A percentile compares a stretch with the other conserved stretches of the same genome.
These are phyloP conservation scores for Candida nitratophila DNA, from an alignment of 805 yeast genomes.

Conservation along the genomic window DNA sequence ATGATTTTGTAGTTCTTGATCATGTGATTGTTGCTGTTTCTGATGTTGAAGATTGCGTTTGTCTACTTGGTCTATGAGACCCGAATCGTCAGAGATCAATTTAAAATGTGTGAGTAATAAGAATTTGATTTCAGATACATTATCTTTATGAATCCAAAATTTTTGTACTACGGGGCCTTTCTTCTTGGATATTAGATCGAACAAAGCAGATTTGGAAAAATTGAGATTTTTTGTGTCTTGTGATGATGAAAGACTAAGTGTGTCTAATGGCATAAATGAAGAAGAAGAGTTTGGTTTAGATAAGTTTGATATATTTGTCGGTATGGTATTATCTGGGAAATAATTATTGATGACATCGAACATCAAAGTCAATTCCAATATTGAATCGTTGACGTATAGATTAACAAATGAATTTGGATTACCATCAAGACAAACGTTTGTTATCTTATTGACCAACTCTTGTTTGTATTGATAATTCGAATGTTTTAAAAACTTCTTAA, in stretches of 20 bases:
- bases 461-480: constrained; percentile 26
- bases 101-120: constrained; percentile 36
- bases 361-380: constrained; percentile 50
- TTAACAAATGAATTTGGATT: constrained; percentile 52
- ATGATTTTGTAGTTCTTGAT: neutral
- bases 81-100: constrained; percentile 27
- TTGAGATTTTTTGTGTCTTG: neutral
- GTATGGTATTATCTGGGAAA: constrained; percentile 7
- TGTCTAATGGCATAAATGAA: constrained; percentile 16
- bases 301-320: neutral
- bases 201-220: constrained; percentile 18
- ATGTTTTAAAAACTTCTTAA: constrained; percentile 59
- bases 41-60: constrained; percentile 3
- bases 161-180: constrained; percentile 29
- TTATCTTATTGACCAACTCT: constrained; percentile 26
- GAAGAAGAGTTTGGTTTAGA: neutral
- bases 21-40: constrained; percentile 2
- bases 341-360: constrained; percentile 38
- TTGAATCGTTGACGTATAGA: constrained; percentile 51
- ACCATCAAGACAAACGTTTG: constrained; percentile 18
- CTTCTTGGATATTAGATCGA: constrained; percentile 29
- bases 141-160: constrained; percentile 57
- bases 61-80: constrained; percentile 15
- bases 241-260: constrained; percentile 11
- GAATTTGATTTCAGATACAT: constrained; percentile 46